A percentile compares a stretch with the other conserved stretches of the same genome.
These are phyloP conservation scores for Prinsepia uniflora DNA, from an alignment of 306 rosid species.

Conservation along the genomic window DNA sequence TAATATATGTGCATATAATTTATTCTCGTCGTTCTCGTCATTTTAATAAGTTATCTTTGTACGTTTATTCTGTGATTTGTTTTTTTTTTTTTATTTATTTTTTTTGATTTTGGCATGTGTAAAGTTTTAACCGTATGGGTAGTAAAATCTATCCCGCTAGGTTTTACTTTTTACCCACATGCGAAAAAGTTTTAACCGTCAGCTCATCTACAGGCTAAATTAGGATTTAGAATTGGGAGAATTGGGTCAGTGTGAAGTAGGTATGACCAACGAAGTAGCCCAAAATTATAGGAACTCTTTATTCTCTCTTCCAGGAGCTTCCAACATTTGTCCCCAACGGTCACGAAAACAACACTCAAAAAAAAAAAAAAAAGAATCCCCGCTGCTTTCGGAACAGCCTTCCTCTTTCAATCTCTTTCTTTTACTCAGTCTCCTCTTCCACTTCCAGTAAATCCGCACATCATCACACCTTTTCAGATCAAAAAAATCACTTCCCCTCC, in stretches of 20 bases:
- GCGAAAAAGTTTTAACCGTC: too few relatives aligned
- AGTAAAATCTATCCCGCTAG: too few relatives aligned
- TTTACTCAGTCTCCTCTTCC: slow-evolving; percentile 17
- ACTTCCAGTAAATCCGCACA: slow-evolving; percentile 22
- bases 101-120: too few relatives aligned
- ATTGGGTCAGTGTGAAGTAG: slow-evolving; percentile 7
- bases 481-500: background rate
- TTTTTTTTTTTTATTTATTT: too few relatives aligned
- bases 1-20: too few relatives aligned
- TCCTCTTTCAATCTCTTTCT: slow-evolving; percentile 10
- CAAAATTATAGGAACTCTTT: background rate
- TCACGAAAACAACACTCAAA: background rate
- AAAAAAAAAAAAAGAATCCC: too few relatives aligned
- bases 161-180: too few relatives aligned
- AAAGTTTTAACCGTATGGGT: too few relatives aligned
- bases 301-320: background rate
- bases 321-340: slow-evolving; percentile 18
- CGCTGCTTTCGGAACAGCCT: background rate
- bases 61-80: too few relatives aligned
- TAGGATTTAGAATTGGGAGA: background rate
- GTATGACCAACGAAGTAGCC: background rate
- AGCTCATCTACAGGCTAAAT: background rate
- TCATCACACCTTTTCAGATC: slow-evolving; percentile 20
- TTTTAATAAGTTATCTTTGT: too few relatives aligned
- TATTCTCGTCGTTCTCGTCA: too few relatives aligned